Conservation (phyloP, 257 asterid species). For the Nemophila menziesii region DNA sequence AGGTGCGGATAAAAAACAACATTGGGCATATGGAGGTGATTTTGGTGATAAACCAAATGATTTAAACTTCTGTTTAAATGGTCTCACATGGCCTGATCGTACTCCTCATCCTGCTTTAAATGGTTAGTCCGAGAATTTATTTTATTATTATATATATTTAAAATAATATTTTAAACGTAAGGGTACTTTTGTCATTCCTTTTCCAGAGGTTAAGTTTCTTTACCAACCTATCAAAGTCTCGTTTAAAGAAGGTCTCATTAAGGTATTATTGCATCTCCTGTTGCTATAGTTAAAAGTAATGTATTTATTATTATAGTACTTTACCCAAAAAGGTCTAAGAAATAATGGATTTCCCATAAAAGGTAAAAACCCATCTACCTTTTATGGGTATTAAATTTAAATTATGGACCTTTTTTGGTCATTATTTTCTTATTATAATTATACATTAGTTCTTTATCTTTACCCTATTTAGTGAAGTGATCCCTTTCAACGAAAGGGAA, state of each 20-base stretch:
- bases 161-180: neutral
- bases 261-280: constrained; percentile 32
- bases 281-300: too few relatives aligned
- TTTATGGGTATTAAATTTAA: too few relatives aligned
- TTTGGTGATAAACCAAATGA: constrained; percentile 90
- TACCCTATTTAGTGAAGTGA: too few relatives aligned
- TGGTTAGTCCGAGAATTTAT: constrained; percentile 29
- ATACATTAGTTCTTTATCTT: too few relatives aligned
- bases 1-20: constrained; percentile 52
- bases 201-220: constrained; percentile 81
- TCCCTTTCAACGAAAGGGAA: too few relatives aligned
- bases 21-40: constrained; percentile 99
- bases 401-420: too few relatives aligned
- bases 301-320: too few relatives aligned
- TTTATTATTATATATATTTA: constrained; percentile 1
- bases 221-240: constrained; percentile 90
- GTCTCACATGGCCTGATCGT: constrained; percentile 91
- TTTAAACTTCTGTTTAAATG: constrained; percentile 84
- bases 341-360: too few relatives aligned
- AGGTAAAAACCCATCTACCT: too few relatives aligned
- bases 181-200: neutral
- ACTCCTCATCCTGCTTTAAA: constrained; percentile 91
- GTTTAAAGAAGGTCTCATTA: constrained; percentile 44
- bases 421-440: too few relatives aligned
- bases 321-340: too few relatives aligned